phyloP scores from a whole-genome alignment of 2,329 filamentous ascomycete genomes.

The Calonectria naviculata region DNA sequence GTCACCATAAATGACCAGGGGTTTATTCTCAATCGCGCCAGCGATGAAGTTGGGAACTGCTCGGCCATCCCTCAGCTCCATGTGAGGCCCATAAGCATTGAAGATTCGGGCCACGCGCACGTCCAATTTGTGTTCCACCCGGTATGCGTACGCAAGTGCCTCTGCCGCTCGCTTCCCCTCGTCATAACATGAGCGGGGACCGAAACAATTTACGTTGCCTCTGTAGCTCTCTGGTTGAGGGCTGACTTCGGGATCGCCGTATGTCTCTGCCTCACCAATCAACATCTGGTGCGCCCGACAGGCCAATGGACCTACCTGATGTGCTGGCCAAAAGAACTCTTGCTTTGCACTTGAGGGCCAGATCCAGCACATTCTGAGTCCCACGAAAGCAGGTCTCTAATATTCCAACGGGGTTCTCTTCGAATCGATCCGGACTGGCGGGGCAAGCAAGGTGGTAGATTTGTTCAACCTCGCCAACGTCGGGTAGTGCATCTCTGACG shows the following conservation, averaged over 20 bases:
- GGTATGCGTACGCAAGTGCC: slow-evolving; percentile 47
- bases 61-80: slow-evolving; percentile 25
- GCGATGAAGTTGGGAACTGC: slow-evolving; percentile 35
- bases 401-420: slow-evolving; percentile 31
- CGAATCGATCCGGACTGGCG: slow-evolving; percentile 30
- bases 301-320: slow-evolving; percentile 2
- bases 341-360: slow-evolving; percentile 30
- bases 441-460: slow-evolving; percentile 36
- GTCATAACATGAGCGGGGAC: slow-evolving; percentile 53
- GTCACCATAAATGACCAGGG: slow-evolving; percentile 31
- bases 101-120: slow-evolving; percentile 37
- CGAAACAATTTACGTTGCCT: slow-evolving; percentile 54
- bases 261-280: slow-evolving; percentile 18
- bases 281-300: not conserved
- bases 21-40: slow-evolving; percentile 25
- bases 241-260: slow-evolving; percentile 24
- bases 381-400: slow-evolving; percentile 34
- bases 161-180: slow-evolving; percentile 54
- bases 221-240: slow-evolving; percentile 44
- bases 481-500: slow-evolving; percentile 27
- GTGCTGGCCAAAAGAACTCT: slow-evolving; percentile 29
- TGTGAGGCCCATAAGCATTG: slow-evolving; percentile 31
- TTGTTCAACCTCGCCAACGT: slow-evolving; percentile 27
- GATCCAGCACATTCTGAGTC: slow-evolving; percentile 28
- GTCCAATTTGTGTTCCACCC: slow-evolving; percentile 29